A percentile compares a stretch with the other conserved stretches of the same genome.
Conservation (phyloP, 495 filamentous ascomycete genomes). For the Hypoxylon lenormandii region DNA sequence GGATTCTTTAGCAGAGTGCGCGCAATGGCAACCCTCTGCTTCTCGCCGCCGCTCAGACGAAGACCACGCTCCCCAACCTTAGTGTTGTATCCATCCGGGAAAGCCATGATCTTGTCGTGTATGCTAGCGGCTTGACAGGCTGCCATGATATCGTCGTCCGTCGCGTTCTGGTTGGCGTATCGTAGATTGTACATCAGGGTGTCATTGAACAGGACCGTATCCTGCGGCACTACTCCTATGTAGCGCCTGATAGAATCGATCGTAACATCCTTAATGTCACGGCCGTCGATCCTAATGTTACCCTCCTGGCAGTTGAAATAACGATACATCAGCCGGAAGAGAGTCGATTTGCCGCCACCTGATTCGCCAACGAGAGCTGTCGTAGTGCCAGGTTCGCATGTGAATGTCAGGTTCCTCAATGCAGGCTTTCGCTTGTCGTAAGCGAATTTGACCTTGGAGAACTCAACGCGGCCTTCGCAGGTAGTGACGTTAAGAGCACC, state of each 20-base stretch:
- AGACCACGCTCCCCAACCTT: conserved; percentile 95
- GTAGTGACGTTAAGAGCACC: conserved; percentile 62
- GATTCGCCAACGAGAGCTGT: conserved; percentile 96
- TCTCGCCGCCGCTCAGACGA: conserved; percentile 92
- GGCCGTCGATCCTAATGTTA: conserved; percentile 82
- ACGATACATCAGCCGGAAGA: conserved; percentile 94
- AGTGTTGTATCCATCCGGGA: conserved; percentile 91
- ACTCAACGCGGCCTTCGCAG: conserved; percentile 84
- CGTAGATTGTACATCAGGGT: conserved; percentile 94
- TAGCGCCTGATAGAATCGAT: conserved; percentile 91
- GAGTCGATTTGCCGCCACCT: conserved; percentile 94
- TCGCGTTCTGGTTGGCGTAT: conserved; percentile 88
- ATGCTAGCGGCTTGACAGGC: conserved; percentile 93
- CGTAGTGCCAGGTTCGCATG: conserved; percentile 86
- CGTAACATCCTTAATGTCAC: conserved; percentile 84
- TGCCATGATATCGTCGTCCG: conserved; percentile 87
- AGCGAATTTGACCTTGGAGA: conserved; percentile 87
- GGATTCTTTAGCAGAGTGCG: conserved; percentile 96
- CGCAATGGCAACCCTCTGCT: conserved; percentile 96
- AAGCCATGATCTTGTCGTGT: conserved; percentile 92
- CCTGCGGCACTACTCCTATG: conserved; percentile 96
- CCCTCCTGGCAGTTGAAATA: conserved; percentile 88
- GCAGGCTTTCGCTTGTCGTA: conserved; percentile 92
- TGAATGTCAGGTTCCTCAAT: conserved; percentile 81
- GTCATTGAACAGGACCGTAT: conserved; percentile 97